A percentile compares a stretch with the other conserved stretches of the same genome.
These are phyloP conservation scores for Plasmodium knowlesi DNA, from an alignment of 169 alveolate species.

Conservation along the genomic window DNA sequence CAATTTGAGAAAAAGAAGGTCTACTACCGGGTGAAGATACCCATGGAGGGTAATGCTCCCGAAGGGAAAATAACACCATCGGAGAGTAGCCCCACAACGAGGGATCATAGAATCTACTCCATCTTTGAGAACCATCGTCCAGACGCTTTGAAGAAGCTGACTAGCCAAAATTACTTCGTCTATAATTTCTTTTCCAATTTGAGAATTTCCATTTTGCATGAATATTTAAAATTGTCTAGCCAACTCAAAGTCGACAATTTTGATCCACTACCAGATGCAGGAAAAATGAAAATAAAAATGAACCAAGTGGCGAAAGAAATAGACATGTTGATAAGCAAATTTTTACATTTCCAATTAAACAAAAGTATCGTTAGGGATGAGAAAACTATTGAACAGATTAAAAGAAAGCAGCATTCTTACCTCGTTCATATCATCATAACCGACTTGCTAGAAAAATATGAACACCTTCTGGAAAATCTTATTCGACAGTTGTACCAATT, in stretches of 20 bases:
- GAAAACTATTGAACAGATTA: neutral
- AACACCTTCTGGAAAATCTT: neutral
- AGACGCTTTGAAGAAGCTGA: neutral
- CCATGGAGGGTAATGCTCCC: neutral
- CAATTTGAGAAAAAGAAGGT: neutral
- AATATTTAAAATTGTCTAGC: conserved; percentile 33
- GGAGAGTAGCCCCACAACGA: too few species aligned
- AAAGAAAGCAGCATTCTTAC: conserved; percentile 38
- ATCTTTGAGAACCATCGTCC: conserved; percentile 19
- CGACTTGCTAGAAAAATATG: conserved; percentile 68
- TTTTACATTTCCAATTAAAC: conserved; percentile 9
- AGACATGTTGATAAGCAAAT: conserved; percentile 3
- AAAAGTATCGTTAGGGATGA: neutral
- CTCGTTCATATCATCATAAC: conserved; percentile 32
- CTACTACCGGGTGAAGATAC: neutral
- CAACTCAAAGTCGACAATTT: neutral
- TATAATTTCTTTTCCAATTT: conserved; percentile 59
- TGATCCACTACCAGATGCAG: neutral
- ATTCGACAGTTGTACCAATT: conserved; percentile 13
- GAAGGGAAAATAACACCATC: too few species aligned
- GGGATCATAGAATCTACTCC: neutral
- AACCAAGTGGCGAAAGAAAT: neutral
- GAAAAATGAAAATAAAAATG: conserved; percentile 19
- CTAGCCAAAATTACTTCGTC: conserved; percentile 33
- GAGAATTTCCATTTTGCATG: conserved; percentile 28